A percentile compares a stretch with the other conserved stretches of the same genome.
phyloP scores from a whole-genome alignment of 2,329 filamentous ascomycete species.

The Raffaelea albimanens region DNA sequence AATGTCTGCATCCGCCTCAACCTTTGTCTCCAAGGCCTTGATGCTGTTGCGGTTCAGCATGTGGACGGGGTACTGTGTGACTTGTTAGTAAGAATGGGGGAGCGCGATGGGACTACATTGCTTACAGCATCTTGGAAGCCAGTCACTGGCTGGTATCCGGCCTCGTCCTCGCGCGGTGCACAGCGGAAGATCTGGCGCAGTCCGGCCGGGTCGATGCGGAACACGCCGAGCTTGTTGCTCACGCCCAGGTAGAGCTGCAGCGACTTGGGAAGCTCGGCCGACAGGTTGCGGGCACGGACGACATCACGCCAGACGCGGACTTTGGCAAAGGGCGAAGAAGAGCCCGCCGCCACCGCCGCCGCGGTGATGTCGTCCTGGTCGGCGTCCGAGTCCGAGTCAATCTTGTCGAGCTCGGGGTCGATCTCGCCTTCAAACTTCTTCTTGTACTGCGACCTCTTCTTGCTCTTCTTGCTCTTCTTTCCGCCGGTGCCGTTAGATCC shows the following conservation, averaged over 20 bases:
- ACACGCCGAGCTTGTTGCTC: slow-evolving; percentile 55
- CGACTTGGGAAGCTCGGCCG: slow-evolving; percentile 49
- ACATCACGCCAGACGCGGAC: slow-evolving; percentile 58
- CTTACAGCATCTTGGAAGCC: slow-evolving; percentile 63
- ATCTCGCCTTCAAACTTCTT: too few relatives aligned
- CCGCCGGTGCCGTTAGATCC: too few relatives aligned
- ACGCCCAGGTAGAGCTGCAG: slow-evolving; percentile 58
- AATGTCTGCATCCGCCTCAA: slow-evolving; percentile 39
- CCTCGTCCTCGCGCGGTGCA: slow-evolving; percentile 46
- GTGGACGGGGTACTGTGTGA: slow-evolving; percentile 55
- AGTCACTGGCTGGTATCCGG: slow-evolving; percentile 55
- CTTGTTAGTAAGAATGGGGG: too few relatives aligned
- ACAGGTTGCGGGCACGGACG: slow-evolving; percentile 45
- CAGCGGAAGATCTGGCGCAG: slow-evolving; percentile 50
- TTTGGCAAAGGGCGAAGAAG: slow-evolving; percentile 35
- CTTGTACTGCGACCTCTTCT: not conserved
- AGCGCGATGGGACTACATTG: too few relatives aligned
- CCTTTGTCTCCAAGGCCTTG: slow-evolving; percentile 46
- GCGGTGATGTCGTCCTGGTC: not conserved
- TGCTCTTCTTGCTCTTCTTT: not conserved
- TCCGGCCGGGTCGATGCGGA: slow-evolving; percentile 53
- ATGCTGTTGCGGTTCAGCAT: slow-evolving; percentile 58
- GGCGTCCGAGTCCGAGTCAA: not conserved
- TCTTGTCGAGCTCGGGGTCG: not conserved
- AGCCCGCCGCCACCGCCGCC: too few relatives aligned